A percentile compares a stretch with the other conserved stretches of the same genome.
Evolutionary conservation across 2,329 filamentous ascomycete species (phyloP).

Genomic region (Ophiostoma ips): DNA sequence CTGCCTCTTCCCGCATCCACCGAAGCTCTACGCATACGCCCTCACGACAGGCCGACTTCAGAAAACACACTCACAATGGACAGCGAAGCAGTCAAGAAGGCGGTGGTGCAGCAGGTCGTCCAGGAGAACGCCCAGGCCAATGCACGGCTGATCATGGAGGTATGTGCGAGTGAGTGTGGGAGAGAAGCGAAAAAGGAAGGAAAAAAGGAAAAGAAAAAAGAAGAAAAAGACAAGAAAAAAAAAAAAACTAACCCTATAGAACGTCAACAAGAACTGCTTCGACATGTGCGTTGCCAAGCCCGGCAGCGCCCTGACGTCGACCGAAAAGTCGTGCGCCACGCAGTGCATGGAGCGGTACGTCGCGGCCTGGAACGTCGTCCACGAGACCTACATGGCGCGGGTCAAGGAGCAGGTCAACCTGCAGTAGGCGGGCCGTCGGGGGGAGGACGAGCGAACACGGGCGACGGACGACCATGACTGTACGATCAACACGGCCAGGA

Average conservation of each 20-base stretch:
- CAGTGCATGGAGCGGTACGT: slow-evolving; percentile 81
- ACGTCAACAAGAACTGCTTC: slow-evolving; percentile 73
- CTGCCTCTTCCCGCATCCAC: not conserved
- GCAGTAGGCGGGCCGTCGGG: no score
- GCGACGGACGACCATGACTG: not conserved
- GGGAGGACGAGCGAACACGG: no score
- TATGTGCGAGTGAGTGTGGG: not conserved
- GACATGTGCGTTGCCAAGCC: slow-evolving; percentile 62
- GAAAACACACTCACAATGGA: slow-evolving; percentile 34
- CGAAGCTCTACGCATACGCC: slow-evolving; percentile 4
- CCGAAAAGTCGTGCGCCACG: slow-evolving; percentile 58
- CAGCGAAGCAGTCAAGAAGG: slow-evolving; percentile 43
- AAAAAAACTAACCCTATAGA: slow-evolving; percentile 31
- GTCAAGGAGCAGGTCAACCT: slow-evolving; percentile 23
- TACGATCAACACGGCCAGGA: not conserved
- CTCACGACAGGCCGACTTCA: no score
- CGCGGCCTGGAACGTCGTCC: slow-evolving; percentile 62
- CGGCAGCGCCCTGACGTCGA: slow-evolving; percentile 48
- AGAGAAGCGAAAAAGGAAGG: not conserved
- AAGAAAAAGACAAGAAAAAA: not conserved
- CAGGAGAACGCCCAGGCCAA: not conserved
- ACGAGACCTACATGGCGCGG: slow-evolving; percentile 50
- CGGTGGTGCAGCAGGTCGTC: slow-evolving; percentile 51
- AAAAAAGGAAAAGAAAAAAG: not conserved
- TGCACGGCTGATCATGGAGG: not conserved